Evolutionary conservation across 1,139 yeast species (phyloP).

Genomic region (Hyphopichia fennica): DNA sequence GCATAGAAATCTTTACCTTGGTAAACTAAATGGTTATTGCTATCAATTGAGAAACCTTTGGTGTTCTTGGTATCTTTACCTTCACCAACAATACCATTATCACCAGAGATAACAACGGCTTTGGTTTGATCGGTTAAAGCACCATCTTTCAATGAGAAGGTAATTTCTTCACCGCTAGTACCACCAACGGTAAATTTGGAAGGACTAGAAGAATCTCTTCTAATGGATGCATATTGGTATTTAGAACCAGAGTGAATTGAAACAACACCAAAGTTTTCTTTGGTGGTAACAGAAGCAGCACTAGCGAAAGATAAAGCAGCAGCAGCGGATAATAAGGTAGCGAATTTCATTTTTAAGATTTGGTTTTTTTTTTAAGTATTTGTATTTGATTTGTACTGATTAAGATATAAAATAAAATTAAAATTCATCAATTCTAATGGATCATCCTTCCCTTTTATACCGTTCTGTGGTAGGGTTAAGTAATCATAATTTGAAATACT

Average conservation of each 20-base stretch:
- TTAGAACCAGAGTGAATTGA: conserved; percentile 7
- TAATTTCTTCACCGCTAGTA: conserved; percentile 21
- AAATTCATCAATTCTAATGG: too few species aligned
- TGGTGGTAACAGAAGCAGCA: not conserved
- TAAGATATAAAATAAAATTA: not conserved
- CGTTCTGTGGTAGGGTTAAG: too few species aligned
- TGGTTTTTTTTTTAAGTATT: not conserved
- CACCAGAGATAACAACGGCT: conserved; percentile 24
- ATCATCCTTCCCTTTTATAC: too few species aligned
- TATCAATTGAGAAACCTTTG: conserved; percentile 24
- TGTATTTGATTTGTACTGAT: not conserved
- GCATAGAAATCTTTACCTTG: conserved; percentile 21
- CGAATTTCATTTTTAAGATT: conserved; percentile 6
- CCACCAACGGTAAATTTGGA: conserved; percentile 36
- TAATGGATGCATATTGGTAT: conserved; percentile 14
- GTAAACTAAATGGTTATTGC: conserved; percentile 20
- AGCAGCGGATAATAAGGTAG: conserved; percentile 21
- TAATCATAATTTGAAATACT: too few species aligned
- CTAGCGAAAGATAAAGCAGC: conserved; percentile 14
- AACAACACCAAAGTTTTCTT: conserved; percentile 5
- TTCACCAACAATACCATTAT: conserved; percentile 29
- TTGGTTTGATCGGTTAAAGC: conserved; percentile 29
- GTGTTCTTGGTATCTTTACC: conserved; percentile 25
- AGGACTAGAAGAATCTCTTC: conserved; percentile 26
- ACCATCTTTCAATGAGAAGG: conserved; percentile 24